These are phyloP conservation scores for Apiotrichum brassicae DNA, from an alignment of 1,284 basidiomycete species.

Conservation along the genomic window DNA sequence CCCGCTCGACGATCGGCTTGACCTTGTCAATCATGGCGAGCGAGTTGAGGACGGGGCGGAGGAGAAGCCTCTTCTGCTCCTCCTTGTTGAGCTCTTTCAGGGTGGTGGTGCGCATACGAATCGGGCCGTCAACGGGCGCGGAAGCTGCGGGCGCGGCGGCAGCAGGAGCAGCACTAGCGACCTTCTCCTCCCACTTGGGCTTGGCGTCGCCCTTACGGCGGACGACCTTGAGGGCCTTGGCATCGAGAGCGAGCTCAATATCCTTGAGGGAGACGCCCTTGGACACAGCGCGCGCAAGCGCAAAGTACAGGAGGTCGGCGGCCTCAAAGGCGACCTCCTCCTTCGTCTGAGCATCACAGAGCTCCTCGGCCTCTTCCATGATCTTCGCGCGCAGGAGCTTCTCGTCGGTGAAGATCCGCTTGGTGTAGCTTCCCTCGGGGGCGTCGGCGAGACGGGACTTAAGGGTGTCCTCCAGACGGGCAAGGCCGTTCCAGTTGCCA, in stretches of 20 bases:
- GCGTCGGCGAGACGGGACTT: slow-evolving; percentile 65
- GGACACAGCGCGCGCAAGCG: slow-evolving; percentile 76
- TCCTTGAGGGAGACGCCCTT: slow-evolving; percentile 79
- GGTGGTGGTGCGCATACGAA: slow-evolving; percentile 69
- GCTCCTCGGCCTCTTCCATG: slow-evolving; percentile 96
- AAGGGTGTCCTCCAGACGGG: slow-evolving; percentile 76
- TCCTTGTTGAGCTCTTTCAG: slow-evolving; percentile 54
- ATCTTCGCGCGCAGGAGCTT: slow-evolving; percentile 84
- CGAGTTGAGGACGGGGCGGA: slow-evolving; percentile 85
- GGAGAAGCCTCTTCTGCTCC: slow-evolving; percentile 67
- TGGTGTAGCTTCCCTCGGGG: slow-evolving; percentile 88
- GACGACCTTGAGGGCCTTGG: slow-evolving; percentile 80
- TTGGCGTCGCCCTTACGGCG: slow-evolving; percentile 91
- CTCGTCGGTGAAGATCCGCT: slow-evolving; percentile 75
- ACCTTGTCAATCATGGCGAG: slow-evolving; percentile 93
- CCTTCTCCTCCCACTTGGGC: slow-evolving; percentile 62
- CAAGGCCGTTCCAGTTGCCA: slow-evolving; percentile 60
- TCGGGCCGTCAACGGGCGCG: slow-evolving; percentile 47
- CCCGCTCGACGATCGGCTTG: slow-evolving; percentile 85
- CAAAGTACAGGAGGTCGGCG: slow-evolving; percentile 93
- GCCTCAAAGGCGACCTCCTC: slow-evolving; percentile 94
- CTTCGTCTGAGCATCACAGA: slow-evolving; percentile 73
- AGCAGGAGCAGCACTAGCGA: slow-evolving; percentile 26
- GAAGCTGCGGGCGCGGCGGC: slow-evolving; percentile 27
- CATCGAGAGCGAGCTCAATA: slow-evolving; percentile 77